Evolutionary conservation across 305 asterid genomes (phyloP), one percentile per base, ranked within the genome.

Genomic region (Fraxinus greggii): DNA sequence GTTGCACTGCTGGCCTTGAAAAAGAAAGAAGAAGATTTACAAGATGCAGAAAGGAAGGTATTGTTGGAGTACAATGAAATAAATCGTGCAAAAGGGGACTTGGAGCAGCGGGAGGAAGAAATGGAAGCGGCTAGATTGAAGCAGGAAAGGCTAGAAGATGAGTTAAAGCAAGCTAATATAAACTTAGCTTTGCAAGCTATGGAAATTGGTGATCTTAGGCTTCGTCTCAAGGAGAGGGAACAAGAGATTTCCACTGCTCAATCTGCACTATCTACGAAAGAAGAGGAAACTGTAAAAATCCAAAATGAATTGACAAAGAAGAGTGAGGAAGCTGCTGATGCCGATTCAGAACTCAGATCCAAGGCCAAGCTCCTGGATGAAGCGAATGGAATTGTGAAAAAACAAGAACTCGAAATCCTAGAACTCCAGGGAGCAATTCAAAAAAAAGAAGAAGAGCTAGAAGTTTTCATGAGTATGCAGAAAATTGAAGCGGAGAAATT

Each of bases 21-120:
- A 88, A 89, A 88, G 86, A 94, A 93, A 89, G 98, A 95, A 86
- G 96, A 95, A 56, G 92, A 90, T 82, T 83, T 92, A 61, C 96
- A 88, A 82, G 92, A 92, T 76, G 92, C 97, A 0, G 99, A 94
- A 88, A 90, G 83, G 80, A 89, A 86, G 76, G 83, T 95, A 56
- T 74, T 72, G 72, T 38, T 32, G 42, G 99, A 93, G 77, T 87
- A 85, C 85, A 79, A 85, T 12, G 91, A 90, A 75, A 81, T 94
- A 75, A 85, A 87, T 80, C 88, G 36, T 51, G 89, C 94, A 45
- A 89, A 86, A 82, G 85, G 80, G 87, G 94, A 93, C 80, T 88
- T 94, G 84, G 90, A 86, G 84, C 80, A 36, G 54, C 89, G 91
- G 56, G 92, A 89, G 81, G 89, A 84, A 76, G 95, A 89, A 79